Conservation (phyloP, 2,329 filamentous ascomycete genomes). For the Peltaster fructicola region DNA sequence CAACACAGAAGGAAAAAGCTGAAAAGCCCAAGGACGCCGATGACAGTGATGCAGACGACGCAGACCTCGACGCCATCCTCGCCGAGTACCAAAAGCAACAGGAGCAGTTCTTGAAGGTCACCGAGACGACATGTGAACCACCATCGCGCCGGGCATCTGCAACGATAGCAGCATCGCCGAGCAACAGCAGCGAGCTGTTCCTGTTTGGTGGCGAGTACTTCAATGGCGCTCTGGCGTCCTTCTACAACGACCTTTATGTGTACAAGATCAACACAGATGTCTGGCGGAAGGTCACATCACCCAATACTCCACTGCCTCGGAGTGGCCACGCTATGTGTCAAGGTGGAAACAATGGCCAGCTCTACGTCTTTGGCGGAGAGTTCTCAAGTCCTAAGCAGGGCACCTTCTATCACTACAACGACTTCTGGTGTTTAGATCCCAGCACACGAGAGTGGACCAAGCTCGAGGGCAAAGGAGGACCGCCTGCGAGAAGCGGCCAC, state of each 20-base stretch:
- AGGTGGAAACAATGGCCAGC: conserved; percentile 63
- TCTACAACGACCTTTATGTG: conserved; percentile 49
- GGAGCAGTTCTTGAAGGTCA: conserved; percentile 85
- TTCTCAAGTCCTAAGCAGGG: conserved; percentile 95
- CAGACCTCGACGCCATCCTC: conserved; percentile 82
- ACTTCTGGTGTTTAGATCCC: conserved; percentile 89
- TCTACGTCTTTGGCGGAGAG: conserved; percentile 91
- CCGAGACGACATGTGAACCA: conserved; percentile 55
- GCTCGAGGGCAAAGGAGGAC: conserved; percentile 62
- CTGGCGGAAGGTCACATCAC: conserved; percentile 79
- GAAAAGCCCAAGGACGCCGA: conserved; percentile 65
- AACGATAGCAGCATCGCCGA: conserved; percentile 68
- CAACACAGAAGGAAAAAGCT: conserved; percentile 66
- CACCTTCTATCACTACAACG: conserved; percentile 97
- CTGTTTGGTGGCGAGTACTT: conserved; percentile 93
- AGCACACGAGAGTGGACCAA: conserved; percentile 76
- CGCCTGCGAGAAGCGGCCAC: conserved; percentile 63
- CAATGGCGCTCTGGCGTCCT: conserved; percentile 67
- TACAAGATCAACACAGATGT: conserved; percentile 69
- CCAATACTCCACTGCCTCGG: conserved; percentile 77
- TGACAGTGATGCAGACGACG: conserved; percentile 79
- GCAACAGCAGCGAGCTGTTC: conserved; percentile 72
- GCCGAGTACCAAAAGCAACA: conserved; percentile 84
- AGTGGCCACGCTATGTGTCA: conserved; percentile 91
- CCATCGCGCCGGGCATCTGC: conserved; percentile 65